Evolutionary conservation across 2,329 filamentous ascomycete species (phyloP).

Genomic region (Talaromyces amestolkiae): DNA sequence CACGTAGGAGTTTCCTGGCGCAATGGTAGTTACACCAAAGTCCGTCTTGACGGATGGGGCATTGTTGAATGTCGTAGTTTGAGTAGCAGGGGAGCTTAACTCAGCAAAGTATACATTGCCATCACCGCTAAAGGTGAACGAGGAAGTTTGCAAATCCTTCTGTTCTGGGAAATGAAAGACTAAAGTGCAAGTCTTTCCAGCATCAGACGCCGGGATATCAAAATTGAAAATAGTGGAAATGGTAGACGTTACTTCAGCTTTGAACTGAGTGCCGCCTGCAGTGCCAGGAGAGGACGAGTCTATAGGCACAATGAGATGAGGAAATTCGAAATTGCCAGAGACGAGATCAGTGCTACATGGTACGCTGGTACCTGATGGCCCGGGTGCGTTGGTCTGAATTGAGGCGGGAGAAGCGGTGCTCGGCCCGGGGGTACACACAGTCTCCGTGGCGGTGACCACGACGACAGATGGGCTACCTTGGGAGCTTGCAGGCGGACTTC

Average conservation of each 20-base stretch:
- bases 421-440: not conserved
- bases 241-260: slow-evolving; percentile 54
- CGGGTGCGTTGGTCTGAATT: slow-evolving; percentile 5
- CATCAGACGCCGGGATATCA: slow-evolving; percentile 56
- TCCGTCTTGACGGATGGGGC: slow-evolving; percentile 49
- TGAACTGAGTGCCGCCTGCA: slow-evolving; percentile 54
- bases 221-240: slow-evolving; percentile 67
- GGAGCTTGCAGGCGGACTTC: not conserved
- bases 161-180: slow-evolving; percentile 64
- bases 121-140: slow-evolving; percentile 54
- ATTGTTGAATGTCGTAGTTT: slow-evolving; percentile 55
- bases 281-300: slow-evolving; percentile 54
- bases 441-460: slow-evolving; percentile 15
- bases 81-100: slow-evolving; percentile 48
- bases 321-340: slow-evolving; percentile 53
- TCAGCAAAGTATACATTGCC: slow-evolving; percentile 55
- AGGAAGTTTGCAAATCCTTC: slow-evolving; percentile 58
- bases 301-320: slow-evolving; percentile 63
- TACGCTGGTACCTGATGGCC: slow-evolving; percentile 16
- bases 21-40: slow-evolving; percentile 47
- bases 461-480: not conserved
- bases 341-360: slow-evolving; percentile 47
- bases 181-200: slow-evolving; percentile 61
- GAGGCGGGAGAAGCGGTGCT: slow-evolving; percentile 3
- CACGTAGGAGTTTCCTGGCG: slow-evolving; percentile 55